Percentiles rank a stretch among this genome's conserved stretches.
Conservation (phyloP, 2,329 filamentous ascomycete species). For the Exophiala aquamarina region DNA sequence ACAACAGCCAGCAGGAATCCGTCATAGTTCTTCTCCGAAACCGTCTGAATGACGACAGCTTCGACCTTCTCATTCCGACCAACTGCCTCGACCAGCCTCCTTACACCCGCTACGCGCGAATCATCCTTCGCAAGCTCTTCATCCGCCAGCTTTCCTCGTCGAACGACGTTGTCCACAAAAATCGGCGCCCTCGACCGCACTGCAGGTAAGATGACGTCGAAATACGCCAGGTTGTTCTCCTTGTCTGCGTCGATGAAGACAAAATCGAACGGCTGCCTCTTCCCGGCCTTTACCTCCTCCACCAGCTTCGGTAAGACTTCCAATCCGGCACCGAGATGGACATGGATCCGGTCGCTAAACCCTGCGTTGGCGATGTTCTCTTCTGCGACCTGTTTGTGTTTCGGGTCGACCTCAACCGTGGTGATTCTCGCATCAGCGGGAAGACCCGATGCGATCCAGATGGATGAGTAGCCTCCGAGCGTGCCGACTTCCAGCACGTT, state of each 20-base stretch:
- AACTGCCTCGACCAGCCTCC: slow-evolving; percentile 43
- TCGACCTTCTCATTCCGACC: slow-evolving; percentile 45
- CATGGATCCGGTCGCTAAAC: slow-evolving; percentile 43
- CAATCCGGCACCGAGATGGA: slow-evolving; percentile 47
- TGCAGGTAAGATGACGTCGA: slow-evolving; percentile 46
- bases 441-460: slow-evolving; percentile 49
- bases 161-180: slow-evolving; percentile 55
- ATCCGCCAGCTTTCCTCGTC: slow-evolving; percentile 34
- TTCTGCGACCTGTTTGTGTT: slow-evolving; percentile 48
- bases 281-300: slow-evolving; percentile 40
- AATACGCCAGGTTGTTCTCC: slow-evolving; percentile 51
- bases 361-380: slow-evolving; percentile 45
- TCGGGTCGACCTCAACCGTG: slow-evolving; percentile 51
- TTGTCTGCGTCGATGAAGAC: slow-evolving; percentile 57
- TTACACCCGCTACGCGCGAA: slow-evolving; percentile 27
- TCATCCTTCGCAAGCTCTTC: slow-evolving; percentile 24
- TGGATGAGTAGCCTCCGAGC: slow-evolving; percentile 54
- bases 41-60: slow-evolving; percentile 45
- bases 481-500: slow-evolving; percentile 56
- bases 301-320: slow-evolving; percentile 44
- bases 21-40: slow-evolving; percentile 50
- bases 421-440: slow-evolving; percentile 44
- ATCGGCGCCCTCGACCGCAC: slow-evolving; percentile 42
- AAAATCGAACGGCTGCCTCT: slow-evolving; percentile 47
- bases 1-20: slow-evolving; percentile 45